Conservation (phyloP, 805 yeast species). For the Saturnispora saitoi region DNA sequence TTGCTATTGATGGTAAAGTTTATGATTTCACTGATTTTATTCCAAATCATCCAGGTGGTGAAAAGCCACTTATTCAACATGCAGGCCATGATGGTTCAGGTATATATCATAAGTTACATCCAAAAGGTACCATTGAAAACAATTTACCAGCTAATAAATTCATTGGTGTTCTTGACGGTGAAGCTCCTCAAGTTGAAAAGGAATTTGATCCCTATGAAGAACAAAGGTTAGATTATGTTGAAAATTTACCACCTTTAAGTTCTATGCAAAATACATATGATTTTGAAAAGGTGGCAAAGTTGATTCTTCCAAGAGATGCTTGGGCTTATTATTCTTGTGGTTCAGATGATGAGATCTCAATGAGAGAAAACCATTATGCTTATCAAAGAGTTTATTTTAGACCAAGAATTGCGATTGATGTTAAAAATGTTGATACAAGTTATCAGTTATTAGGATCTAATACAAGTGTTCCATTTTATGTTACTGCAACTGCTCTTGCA, state of each 20-base stretch:
- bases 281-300: constrained; percentile 79
- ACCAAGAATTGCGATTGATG: constrained; percentile 78
- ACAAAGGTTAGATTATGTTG: constrained; percentile 34
- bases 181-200: constrained; percentile 28
- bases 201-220: constrained; percentile 34
- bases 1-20: constrained; percentile 67
- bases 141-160: constrained; percentile 51
- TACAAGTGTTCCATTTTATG: constrained; percentile 72
- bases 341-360: constrained; percentile 84
- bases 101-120: constrained; percentile 83
- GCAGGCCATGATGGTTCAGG: constrained; percentile 52
- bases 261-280: constrained; percentile 73
- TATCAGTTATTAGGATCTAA: constrained; percentile 70
- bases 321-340: constrained; percentile 94
- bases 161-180: constrained; percentile 41
- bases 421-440: constrained; percentile 56
- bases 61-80: constrained; percentile 31
- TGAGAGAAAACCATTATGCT: constrained; percentile 86
- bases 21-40: constrained; percentile 65
- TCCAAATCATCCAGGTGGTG: constrained; percentile 46
- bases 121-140: constrained; percentile 72
- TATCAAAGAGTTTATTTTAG: constrained; percentile 83
- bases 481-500: constrained; percentile 88
- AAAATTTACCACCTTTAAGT: constrained; percentile 57
- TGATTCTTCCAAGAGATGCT: constrained; percentile 66